phyloP scores from a whole-genome alignment of 2,329 filamentous ascomycete species.

The Beauveria sp. region DNA sequence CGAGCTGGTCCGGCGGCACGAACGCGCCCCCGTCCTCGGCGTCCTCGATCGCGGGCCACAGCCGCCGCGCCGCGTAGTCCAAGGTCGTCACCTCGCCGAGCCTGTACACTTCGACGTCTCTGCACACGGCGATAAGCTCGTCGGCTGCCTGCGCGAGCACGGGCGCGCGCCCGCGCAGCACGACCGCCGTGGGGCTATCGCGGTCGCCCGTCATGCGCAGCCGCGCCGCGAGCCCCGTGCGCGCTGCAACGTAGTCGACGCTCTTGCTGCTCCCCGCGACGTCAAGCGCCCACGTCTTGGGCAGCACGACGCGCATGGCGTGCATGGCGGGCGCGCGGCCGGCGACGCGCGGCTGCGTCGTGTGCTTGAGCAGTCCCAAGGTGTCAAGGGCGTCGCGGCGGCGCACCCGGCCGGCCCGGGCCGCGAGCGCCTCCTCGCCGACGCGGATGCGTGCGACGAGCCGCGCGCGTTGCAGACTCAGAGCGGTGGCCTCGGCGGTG shows the following conservation, averaged over 20 bases:
- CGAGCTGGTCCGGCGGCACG: slow-evolving; percentile 15
- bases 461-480: background rate
- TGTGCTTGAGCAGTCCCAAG: slow-evolving; percentile 29
- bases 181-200: slow-evolving; percentile 22
- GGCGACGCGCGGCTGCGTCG: slow-evolving; percentile 23
- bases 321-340: slow-evolving; percentile 25
- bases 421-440: slow-evolving; percentile 2
- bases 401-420: background rate
- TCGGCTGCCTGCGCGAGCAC: slow-evolving; percentile 26
- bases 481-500: background rate
- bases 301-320: slow-evolving; percentile 29
- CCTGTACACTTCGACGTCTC: slow-evolving; percentile 26
- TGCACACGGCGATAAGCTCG: slow-evolving; percentile 24
- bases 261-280: slow-evolving; percentile 22
- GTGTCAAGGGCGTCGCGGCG: slow-evolving; percentile 17
- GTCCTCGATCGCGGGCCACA: slow-evolving; percentile 28
- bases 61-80: slow-evolving; percentile 27
- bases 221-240: slow-evolving; percentile 25
- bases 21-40: slow-evolving; percentile 17
- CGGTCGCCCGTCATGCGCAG: slow-evolving; percentile 27
- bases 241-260: slow-evolving; percentile 27
- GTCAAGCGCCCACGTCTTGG: slow-evolving; percentile 26
- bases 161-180: slow-evolving; percentile 25
- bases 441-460: slow-evolving; percentile 7
- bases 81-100: slow-evolving; percentile 28